Evolutionary conservation across 208 protist genomes (phyloP).

Genomic region (Trypanosomatidae sp.): DNA sequence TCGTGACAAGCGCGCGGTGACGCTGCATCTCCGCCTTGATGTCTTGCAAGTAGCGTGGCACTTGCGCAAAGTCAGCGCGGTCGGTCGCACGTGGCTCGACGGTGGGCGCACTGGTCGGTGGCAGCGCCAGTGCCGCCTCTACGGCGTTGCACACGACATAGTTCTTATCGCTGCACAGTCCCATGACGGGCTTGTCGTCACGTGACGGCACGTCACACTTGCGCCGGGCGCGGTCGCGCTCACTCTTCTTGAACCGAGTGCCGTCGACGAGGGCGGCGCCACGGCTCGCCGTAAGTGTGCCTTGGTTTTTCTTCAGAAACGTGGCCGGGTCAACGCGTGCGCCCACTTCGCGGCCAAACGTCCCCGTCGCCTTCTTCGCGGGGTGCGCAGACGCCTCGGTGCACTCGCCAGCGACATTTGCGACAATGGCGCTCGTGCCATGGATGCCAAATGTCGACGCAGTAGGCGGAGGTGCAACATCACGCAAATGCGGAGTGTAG

Average conservation of each 20-base stretch:
- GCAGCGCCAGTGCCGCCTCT: slow-evolving; percentile 82
- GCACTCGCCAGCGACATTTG: slow-evolving; percentile 63
- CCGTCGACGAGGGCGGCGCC: slow-evolving; percentile 59
- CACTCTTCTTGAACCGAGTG: slow-evolving; percentile 59
- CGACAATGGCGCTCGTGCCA: slow-evolving; percentile 73
- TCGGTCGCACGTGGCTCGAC: slow-evolving; percentile 36
- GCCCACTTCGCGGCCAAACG: slow-evolving; percentile 61
- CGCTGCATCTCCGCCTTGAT: slow-evolving; percentile 82
- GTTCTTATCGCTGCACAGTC: slow-evolving; percentile 89
- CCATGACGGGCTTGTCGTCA: slow-evolving; percentile 86
- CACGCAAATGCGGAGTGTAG: too few species aligned
- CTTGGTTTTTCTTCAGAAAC: slow-evolving; percentile 74
- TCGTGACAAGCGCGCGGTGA: slow-evolving; percentile 35
- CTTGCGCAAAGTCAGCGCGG: slow-evolving; percentile 76
- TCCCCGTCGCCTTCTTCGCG: slow-evolving; percentile 59
- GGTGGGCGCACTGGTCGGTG: slow-evolving; percentile 43
- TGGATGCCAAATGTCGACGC: slow-evolving; percentile 82
- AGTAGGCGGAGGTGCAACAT: slow-evolving; percentile 70
- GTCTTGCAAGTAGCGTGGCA: slow-evolving; percentile 83
- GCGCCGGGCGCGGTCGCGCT: slow-evolving; percentile 24
- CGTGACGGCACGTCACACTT: slow-evolving; percentile 65
- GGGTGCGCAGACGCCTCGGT: slow-evolving; percentile 71
- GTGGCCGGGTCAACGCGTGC: slow-evolving; percentile 35
- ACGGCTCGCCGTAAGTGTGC: slow-evolving; percentile 51
- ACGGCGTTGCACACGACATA: slow-evolving; percentile 92